Base-by-base conservation (phyloP, 257 asterid species). In the Penstemon barbatus region DNA sequence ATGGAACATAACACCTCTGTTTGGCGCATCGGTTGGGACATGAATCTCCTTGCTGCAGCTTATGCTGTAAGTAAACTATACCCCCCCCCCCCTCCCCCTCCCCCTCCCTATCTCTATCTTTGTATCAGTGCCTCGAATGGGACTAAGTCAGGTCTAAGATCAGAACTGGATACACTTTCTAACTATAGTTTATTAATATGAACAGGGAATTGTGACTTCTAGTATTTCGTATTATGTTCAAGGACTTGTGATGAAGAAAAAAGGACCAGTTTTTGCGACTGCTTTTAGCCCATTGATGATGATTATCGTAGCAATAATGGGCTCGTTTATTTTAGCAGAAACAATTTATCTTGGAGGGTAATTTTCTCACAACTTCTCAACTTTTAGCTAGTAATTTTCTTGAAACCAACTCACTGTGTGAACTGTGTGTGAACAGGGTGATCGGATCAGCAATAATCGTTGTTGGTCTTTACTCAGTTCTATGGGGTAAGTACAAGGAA, bases 201-300 rank as follows among this genome's bases (percentile, higher is more conserved):
- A 63, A 43, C 82, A 91, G 96, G 96, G 97, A 7, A 88, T 86
- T 8, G 91, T 91, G 69, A 82, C 96, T 1, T 91, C 97, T 4
- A 85, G 97, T 74, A 73, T 91, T 36, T 85, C 97, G 54, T 91
- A 91, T 79, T 91, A 88, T 73, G 95, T 91, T n/a, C 97, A 91
- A 88, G 97, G 97, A 36, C 77, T 86, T 4, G 91, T 91, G 57
- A 91, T 91, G 97, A 76, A 91, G 74, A 78, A 63, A 55, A 88
- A 78, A 80, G 97, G 97, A 33, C 97, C 96, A 0, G 96, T 88
- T 8, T 88, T 91, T 65, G 96, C 83, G 3, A 90, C 97, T 1
- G 94, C 97, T 8, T 90, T 90, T 53, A 90, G 95, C 76, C 96
- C 96, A 36, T 72, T 90, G 79, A 90, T 90, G 96, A 90, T 88